phyloP scores from a whole-genome alignment of 2,329 filamentous ascomycete genomes.

The Cladosporium sp. region DNA sequence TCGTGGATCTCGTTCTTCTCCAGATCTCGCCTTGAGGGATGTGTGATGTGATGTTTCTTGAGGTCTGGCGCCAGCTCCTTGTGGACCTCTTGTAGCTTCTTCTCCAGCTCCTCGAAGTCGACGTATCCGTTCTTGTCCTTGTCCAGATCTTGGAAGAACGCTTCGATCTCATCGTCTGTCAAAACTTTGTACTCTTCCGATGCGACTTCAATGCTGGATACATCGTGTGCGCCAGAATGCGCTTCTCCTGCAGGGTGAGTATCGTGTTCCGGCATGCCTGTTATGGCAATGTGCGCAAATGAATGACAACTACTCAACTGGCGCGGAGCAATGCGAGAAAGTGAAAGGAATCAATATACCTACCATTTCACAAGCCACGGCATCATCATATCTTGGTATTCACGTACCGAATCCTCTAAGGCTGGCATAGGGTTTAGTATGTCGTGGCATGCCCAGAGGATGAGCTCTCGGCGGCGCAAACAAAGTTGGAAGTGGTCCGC shows the following conservation, averaged over 20 bases:
- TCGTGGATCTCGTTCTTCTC: conserved; percentile 36
- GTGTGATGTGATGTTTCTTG: conserved; percentile 49
- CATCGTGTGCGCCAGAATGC: neutral
- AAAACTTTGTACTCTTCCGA: conserved; percentile 36
- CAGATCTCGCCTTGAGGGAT: conserved; percentile 34
- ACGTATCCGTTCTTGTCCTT: conserved; percentile 55
- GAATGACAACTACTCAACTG: neutral
- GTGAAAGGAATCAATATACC: conserved; percentile 1
- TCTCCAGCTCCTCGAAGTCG: conserved; percentile 55
- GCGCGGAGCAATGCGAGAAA: neutral
- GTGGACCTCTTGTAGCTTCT: conserved; percentile 56
- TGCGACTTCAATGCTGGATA: conserved; percentile 16
- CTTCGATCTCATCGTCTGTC: conserved; percentile 53
- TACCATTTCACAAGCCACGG: conserved; percentile 10
- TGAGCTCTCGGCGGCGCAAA: conserved; percentile 9
- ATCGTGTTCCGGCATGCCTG: conserved; percentile 13
- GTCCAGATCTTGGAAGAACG: conserved; percentile 58
- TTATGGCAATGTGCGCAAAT: neutral
- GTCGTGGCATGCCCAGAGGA: conserved; percentile 15
- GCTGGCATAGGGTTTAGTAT: conserved; percentile 7
- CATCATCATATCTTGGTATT: conserved; percentile 5
- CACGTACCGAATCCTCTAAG: conserved; percentile 2
- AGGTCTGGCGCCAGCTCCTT: conserved; percentile 53
- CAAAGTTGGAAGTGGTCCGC: conserved; percentile 15
- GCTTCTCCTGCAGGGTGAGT: neutral